Evolutionary conservation across 129 eudicot species (phyloP), one percentile per base, ranked within the genome.

Genomic region (Chrysanthemum lavandulifolium): DNA sequence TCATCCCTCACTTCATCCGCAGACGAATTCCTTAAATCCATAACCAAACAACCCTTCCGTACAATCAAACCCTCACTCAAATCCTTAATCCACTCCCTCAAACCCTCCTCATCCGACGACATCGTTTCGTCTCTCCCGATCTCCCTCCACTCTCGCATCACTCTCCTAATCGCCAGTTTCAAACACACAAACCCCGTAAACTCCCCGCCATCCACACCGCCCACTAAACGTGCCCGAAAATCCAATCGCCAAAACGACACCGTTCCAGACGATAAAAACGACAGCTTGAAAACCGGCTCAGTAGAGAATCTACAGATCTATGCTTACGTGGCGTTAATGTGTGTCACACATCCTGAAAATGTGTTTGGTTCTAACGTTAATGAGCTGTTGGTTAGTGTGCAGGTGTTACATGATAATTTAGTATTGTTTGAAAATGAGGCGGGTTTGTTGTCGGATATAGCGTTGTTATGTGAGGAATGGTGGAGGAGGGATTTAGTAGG

Each of bases 401-500:
- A 82, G 47, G 84, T 77, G 40, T 76, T 95, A 77, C 99, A 95
- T 78, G 97, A 95, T 79, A 90, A 78, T 76, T 78, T 95, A 69
- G 76, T 90, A 55, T 59, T 87, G 54, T 95, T 95, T 33, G 99
- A 95, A 82, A 64, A 81, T 10, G 96, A 95, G 65, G 27, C 82
- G 19, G 76, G 40, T 11, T 79, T 95, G 47, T 59, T 95, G 76
- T 79, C 87, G 43, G 99, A 95, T 79, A 82, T 95, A 0, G 81
- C 97, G 21, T 67, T 57, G 65, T 83, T 95, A 72, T 95, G 99
- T 57, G 99, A 95, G 76, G 93, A 88, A 74, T 95, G 99, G 99
- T 95, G 99, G 99, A 90, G 86, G 79, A 79, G 74, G 76, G 86
- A 69, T 67, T 82, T 90, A 45, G 57, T 57, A 7, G 97, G 91